Evolutionary conservation across 768 basidiomycete genomes (phyloP).

Genomic region (Tricholoma sp.): DNA sequence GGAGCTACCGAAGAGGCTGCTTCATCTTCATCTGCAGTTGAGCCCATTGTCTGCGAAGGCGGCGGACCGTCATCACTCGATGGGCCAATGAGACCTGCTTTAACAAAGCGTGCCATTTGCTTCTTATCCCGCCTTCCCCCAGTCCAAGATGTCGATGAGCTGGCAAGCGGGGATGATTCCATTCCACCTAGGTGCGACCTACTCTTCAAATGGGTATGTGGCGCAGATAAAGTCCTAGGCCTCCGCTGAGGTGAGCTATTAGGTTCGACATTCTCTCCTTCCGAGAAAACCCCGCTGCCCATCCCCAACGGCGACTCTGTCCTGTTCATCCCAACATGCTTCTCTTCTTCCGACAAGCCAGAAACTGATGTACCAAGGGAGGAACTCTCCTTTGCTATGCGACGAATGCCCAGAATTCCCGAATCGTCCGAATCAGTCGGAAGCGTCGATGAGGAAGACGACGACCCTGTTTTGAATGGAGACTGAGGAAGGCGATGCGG

Average conservation of each 20-base stretch:
- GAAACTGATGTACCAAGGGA: constrained; percentile 11
- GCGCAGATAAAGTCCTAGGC: constrained; percentile 11
- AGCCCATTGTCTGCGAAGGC: background rate
- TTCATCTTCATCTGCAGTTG: background rate
- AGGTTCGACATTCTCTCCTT: background rate
- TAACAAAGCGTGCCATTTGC: background rate
- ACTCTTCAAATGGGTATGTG: constrained; percentile 2
- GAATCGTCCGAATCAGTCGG: constrained; percentile 12
- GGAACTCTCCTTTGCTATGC: background rate
- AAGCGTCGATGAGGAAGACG: constrained; percentile 6
- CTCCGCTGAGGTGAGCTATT: background rate
- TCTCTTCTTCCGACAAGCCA: constrained; percentile 4
- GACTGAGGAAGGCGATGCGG: background rate
- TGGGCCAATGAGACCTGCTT: background rate
- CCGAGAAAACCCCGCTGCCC: background rate
- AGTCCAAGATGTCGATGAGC: background rate
- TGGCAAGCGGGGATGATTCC: constrained; percentile 7
- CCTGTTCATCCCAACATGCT: background rate
- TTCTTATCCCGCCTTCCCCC: background rate
- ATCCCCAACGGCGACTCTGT: background rate
- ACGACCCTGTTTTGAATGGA: constrained; percentile 2
- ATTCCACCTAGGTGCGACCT: background rate
- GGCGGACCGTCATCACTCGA: background rate
- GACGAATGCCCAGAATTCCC: background rate
- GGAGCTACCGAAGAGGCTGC: background rate